These are phyloP conservation scores for Silene vulgaris DNA, from an alignment of 179 eudicot genomes.

Conservation along the genomic window DNA sequence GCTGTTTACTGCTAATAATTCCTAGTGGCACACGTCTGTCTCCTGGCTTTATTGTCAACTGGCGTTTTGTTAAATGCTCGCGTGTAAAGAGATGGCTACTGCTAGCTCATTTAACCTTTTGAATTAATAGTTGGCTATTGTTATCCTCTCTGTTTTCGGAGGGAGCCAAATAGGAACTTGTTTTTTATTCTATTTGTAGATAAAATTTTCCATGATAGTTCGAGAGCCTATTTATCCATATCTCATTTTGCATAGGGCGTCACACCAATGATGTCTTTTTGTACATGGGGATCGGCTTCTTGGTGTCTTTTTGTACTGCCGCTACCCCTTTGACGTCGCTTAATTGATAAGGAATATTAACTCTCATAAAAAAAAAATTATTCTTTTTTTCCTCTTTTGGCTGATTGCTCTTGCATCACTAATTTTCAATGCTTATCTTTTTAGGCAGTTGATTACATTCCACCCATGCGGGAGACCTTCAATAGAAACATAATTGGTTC, in stretches of 20 bases:
- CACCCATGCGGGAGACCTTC: constrained; percentile 30
- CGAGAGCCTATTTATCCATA: too few species aligned
- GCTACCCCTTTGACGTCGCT: too few species aligned
- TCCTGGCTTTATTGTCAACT: constrained; percentile 17
- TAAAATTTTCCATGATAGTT: background rate
- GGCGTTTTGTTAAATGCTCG: background rate
- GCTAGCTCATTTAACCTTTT: background rate
- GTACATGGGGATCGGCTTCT: too few species aligned
- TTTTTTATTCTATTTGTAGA: too few species aligned
- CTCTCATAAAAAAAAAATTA: background rate
- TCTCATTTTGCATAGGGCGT: too few species aligned
- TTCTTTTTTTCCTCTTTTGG: background rate
- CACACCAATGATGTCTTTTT: too few species aligned
- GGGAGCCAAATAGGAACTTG: too few species aligned
- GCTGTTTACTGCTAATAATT: background rate
- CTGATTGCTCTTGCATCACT: constrained; percentile 12
- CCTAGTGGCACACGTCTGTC: constrained; percentile 2
- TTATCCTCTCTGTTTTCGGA: too few species aligned
- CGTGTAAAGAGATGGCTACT: background rate
- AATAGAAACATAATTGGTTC: constrained; percentile 32
- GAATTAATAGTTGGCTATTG: background rate
- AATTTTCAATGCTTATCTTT: constrained; percentile 1
- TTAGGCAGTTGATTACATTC: constrained; percentile 48
- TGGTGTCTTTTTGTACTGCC: too few species aligned
- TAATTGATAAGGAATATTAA: background rate